These are phyloP conservation scores for Entoloma clypeatum DNA, from an alignment of 1,284 basidiomycete genomes.

Conservation along the genomic window DNA sequence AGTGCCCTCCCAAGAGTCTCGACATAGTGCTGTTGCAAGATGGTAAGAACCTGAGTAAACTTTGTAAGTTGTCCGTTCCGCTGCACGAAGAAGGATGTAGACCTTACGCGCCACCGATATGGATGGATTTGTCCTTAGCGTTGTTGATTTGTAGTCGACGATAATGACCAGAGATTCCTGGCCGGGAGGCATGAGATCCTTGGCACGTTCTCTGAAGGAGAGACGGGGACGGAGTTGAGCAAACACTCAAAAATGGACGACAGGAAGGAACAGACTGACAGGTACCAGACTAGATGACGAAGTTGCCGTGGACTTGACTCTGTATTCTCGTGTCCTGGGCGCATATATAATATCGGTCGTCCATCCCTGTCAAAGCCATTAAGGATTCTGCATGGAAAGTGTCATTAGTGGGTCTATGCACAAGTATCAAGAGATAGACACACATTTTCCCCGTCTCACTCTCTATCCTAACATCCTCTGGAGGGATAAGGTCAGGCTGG, in stretches of 20 bases:
- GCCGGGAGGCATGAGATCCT: conserved; percentile 79
- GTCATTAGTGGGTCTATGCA: conserved; percentile 3
- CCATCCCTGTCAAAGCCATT: conserved; percentile 83
- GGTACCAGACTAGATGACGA: conserved; percentile 76
- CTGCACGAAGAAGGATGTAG: not conserved
- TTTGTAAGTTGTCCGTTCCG: conserved; percentile 1
- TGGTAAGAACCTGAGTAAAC: conserved; percentile 56
- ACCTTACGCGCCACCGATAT: conserved; percentile 75
- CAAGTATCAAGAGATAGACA: conserved; percentile 23
- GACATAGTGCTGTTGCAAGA: conserved; percentile 89
- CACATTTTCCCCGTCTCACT: conserved; percentile 85
- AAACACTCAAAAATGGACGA: not conserved
- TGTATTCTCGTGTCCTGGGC: conserved; percentile 81
- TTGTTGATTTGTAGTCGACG: conserved; percentile 81
- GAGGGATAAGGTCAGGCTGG: conserved; percentile 77
- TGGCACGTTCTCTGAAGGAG: conserved; percentile 68
- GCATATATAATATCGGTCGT: conserved; percentile 80
- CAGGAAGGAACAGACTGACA: conserved; percentile 48
- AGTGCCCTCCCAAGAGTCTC: conserved; percentile 86
- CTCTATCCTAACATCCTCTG: conserved; percentile 74
- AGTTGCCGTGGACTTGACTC: conserved; percentile 72
- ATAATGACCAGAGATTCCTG: conserved; percentile 80
- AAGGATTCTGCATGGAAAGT: conserved; percentile 49
- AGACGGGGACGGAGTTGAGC: not conserved
- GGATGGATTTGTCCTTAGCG: conserved; percentile 77